phyloP scores from a whole-genome alignment of 2,329 filamentous ascomycete species.

The Xylaria digitata region DNA sequence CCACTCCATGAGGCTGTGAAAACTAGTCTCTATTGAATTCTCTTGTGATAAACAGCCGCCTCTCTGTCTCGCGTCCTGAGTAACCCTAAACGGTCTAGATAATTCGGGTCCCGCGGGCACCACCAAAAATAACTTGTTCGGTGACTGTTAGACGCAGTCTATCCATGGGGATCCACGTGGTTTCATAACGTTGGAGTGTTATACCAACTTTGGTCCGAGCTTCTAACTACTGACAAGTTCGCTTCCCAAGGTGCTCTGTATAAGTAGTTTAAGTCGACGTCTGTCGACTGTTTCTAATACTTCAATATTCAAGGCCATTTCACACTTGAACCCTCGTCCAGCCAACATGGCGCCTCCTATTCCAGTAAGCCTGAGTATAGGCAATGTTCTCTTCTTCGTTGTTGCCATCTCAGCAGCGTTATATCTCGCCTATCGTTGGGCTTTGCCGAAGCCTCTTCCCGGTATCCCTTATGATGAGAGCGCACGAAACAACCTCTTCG shows the following conservation, averaged over 20 bases:
- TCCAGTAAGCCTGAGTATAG: neutral
- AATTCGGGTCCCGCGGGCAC: conserved; percentile 4
- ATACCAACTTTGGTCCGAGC: neutral
- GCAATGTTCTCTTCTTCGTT: conserved; percentile 8
- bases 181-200: neutral
- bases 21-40: no score
- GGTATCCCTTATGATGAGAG: conserved; percentile 48
- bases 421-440: conserved; percentile 37
- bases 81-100: neutral
- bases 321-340: neutral
- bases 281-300: neutral
- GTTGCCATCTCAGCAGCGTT: conserved; percentile 16
- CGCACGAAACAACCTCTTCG: conserved; percentile 39
- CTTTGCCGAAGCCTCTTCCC: conserved; percentile 46
- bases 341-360: conserved; percentile 12
- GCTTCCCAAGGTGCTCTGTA: no score
- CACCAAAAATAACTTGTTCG: neutral
- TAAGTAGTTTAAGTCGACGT: neutral
- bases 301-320: neutral
- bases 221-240: neutral
- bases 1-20: no score
- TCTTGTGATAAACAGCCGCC: no score
- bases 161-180: no score
- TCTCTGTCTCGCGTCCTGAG: no score
- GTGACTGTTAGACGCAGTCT: neutral